phyloP scores from a whole-genome alignment of 371 early-diverging fungal species.

The Mortierella sp. region DNA sequence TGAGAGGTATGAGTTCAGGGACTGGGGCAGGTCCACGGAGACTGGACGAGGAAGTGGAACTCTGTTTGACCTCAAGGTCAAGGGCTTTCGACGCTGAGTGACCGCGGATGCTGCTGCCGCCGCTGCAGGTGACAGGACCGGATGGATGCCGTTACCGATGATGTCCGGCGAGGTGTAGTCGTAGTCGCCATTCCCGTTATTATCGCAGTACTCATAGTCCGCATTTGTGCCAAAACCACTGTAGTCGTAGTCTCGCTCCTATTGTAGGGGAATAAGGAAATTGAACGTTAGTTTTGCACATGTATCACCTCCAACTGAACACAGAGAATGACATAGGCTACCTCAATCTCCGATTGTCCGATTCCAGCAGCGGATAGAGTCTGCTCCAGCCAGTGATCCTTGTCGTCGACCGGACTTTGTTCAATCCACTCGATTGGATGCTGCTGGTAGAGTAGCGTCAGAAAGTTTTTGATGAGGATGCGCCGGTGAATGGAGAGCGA shows the following conservation, averaged over 20 bases:
- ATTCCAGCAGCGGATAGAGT: conserved; percentile 41
- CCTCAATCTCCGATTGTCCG: conserved; percentile 6
- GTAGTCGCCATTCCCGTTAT: neutral
- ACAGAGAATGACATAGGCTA: neutral
- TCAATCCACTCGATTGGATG: conserved; percentile 46
- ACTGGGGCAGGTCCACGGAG: conserved; percentile 36
- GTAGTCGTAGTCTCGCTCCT: conserved; percentile 6
- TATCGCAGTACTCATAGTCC: neutral
- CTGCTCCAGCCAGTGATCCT: conserved; percentile 49
- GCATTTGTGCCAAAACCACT: no score
- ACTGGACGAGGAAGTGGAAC: conserved; percentile 36
- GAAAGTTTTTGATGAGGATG: conserved; percentile 50
- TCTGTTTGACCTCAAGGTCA: conserved; percentile 18
- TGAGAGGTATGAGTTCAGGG: conserved; percentile 41
- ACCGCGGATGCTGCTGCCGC: conserved; percentile 33
- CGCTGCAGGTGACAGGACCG: conserved; percentile 13
- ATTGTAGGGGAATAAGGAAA: neutral
- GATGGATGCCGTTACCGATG: neutral
- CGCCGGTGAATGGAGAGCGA: conserved; percentile 39
- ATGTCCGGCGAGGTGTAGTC: neutral
- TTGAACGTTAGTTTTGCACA: no score
- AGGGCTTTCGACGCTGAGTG: conserved; percentile 21
- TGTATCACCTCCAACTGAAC: neutral
- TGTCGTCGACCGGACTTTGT: conserved; percentile 21
- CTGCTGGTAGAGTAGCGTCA: conserved; percentile 33